A percentile compares a stretch with the other conserved stretches of the same genome.
Conservation (phyloP, 1,284 basidiomycete species). For the Phlebopus sp. region DNA sequence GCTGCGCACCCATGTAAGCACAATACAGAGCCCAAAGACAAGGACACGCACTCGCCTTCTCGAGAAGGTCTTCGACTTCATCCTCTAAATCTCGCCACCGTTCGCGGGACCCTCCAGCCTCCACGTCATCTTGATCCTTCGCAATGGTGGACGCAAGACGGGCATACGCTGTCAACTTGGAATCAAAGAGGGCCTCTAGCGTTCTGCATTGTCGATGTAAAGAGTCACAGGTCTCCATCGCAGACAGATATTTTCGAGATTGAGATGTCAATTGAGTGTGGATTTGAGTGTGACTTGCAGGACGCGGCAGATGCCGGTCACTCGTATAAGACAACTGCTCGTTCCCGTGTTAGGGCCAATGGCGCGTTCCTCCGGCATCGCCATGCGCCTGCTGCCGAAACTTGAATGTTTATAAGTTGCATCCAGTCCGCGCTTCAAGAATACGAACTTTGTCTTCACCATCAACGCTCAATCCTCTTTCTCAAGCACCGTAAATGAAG, state of each 20-base stretch:
- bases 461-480: background rate
- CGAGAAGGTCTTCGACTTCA: conserved; percentile 85
- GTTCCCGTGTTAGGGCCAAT: too few relatives aligned
- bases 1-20: conserved; percentile 44
- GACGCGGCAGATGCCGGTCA: too few relatives aligned
- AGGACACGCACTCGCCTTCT: conserved; percentile 60
- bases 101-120: conserved; percentile 65
- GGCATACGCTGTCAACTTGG: conserved; percentile 87
- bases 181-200: conserved; percentile 86
- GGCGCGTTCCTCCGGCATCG: too few relatives aligned
- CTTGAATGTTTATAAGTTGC: too few relatives aligned
- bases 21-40: background rate
- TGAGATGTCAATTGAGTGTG: too few relatives aligned
- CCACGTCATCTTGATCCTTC: conserved; percentile 60
- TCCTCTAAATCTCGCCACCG: conserved; percentile 79
- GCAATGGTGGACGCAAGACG: conserved; percentile 79
- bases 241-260: background rate
- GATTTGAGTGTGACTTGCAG: too few relatives aligned
- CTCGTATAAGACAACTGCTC: too few relatives aligned
- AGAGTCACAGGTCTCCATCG: conserved; percentile 74
- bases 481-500: conserved; percentile 23
- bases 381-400: too few relatives aligned
- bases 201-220: conserved; percentile 86
- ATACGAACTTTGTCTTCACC: background rate
- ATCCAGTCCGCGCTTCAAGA: background rate